These are phyloP conservation scores for Scedosporium aurantiacum DNA, from an alignment of 2,329 filamentous ascomycete species.

Conservation along the genomic window DNA sequence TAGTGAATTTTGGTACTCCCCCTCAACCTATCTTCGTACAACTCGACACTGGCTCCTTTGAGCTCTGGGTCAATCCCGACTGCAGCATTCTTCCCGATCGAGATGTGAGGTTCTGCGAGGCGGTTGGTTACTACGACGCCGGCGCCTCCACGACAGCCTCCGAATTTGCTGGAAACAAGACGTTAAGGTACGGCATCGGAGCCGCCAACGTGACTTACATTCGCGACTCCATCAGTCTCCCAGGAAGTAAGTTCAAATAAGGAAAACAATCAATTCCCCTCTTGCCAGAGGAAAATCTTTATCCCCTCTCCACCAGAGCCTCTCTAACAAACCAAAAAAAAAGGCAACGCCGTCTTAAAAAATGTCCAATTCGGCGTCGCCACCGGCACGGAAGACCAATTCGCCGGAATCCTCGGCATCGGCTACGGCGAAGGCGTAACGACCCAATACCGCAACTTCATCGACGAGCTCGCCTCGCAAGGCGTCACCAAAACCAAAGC, in stretches of 20 bases:
- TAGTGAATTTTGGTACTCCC: conserved; percentile 40
- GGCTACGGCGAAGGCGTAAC: conserved; percentile 48
- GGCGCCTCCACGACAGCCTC: conserved; percentile 27
- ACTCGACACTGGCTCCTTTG: conserved; percentile 49
- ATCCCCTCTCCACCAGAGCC: background rate
- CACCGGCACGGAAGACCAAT: conserved; percentile 34
- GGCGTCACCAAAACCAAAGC: conserved; percentile 48
- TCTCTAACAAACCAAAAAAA: background rate
- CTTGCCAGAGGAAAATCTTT: background rate
- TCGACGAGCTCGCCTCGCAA: conserved; percentile 38
- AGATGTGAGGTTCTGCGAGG: conserved; percentile 33
- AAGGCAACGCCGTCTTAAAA: conserved; percentile 6
- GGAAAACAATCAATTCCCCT: too few species aligned
- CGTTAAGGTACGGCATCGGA: conserved; percentile 40
- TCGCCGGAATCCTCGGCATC: conserved; percentile 59
- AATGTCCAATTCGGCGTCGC: conserved; percentile 57
- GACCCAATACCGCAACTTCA: conserved; percentile 36
- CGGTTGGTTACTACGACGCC: conserved; percentile 32
- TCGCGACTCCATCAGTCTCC: conserved; percentile 31
- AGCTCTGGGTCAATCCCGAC: conserved; percentile 52
- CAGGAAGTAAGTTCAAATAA: background rate
- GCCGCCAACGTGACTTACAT: conserved; percentile 39
- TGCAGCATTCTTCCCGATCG: conserved; percentile 32
- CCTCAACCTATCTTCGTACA: conserved; percentile 42
- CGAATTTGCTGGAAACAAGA: conserved; percentile 23